These are phyloP conservation scores for Aspergillus sp. DNA, from an alignment of 2,329 filamentous ascomycete species.

Conservation along the genomic window DNA sequence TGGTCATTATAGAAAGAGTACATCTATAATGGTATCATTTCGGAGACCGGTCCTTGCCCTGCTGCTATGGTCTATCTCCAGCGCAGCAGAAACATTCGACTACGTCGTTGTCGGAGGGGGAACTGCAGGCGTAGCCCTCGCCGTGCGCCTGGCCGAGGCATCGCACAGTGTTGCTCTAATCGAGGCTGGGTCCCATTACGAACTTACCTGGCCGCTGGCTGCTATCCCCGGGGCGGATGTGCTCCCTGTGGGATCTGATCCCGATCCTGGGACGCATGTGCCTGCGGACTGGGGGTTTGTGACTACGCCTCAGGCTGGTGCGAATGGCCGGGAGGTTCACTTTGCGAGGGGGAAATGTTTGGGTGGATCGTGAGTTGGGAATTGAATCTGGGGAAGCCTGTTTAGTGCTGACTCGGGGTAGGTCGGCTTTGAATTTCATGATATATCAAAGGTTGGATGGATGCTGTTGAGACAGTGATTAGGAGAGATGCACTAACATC, in stretches of 20 bases:
- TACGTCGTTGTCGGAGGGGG: slow-evolving; percentile 30
- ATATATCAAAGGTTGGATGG: not conserved
- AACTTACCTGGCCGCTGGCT: slow-evolving; percentile 18
- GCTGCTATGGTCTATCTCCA: too few species aligned
- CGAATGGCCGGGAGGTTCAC: slow-evolving; percentile 25
- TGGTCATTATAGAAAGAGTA: too few species aligned
- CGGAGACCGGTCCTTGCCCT: too few species aligned
- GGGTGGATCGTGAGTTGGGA: not conserved
- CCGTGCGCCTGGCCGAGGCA: slow-evolving; percentile 24
- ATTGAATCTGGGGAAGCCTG: not conserved
- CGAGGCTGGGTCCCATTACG: slow-evolving; percentile 30
- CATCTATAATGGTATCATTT: too few species aligned
- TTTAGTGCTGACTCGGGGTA: not conserved
- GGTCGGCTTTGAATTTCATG: not conserved
- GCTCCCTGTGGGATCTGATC: slow-evolving; percentile 23
- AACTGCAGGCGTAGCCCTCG: slow-evolving; percentile 25
- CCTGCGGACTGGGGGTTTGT: slow-evolving; percentile 28
- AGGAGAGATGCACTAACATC: not conserved
- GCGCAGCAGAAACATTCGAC: slow-evolving; percentile 15
- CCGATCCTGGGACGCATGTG: slow-evolving; percentile 18
- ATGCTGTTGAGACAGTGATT: not conserved
- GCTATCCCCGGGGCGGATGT: slow-evolving; percentile 21
- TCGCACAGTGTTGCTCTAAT: slow-evolving; percentile 27
- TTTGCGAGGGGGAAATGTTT: slow-evolving; percentile 22
- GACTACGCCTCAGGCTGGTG: slow-evolving; percentile 19